Conservation (phyloP, 495 filamentous ascomycete genomes). For the Halenospora varia region DNA sequence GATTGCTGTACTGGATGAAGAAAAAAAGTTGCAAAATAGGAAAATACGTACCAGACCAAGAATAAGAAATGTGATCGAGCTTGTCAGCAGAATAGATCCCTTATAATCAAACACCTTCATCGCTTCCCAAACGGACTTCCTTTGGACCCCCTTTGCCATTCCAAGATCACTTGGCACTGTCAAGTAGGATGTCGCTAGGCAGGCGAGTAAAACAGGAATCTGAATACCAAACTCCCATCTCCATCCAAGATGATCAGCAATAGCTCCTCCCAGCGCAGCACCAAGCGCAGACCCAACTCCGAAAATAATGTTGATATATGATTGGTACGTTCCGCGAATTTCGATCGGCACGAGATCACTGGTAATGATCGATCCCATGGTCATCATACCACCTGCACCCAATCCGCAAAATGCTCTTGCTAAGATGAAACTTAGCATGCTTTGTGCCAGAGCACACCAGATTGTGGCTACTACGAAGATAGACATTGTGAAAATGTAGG, state of each 20-base stretch:
- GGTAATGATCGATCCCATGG: conserved; percentile 68
- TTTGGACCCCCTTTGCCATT: conserved; percentile 41
- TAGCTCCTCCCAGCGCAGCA: conserved; percentile 66
- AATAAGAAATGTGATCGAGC: conserved; percentile 62
- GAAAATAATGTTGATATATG: conserved; percentile 67
- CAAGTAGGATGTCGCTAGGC: conserved; percentile 49
- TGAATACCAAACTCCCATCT: conserved; percentile 62
- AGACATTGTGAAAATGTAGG: conserved; percentile 59
- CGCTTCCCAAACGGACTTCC: conserved; percentile 48
- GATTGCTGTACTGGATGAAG: no score
- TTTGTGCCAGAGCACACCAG: conserved; percentile 70
- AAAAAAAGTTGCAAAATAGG: no score
- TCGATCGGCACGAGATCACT: conserved; percentile 75
- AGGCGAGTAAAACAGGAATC: conserved; percentile 58
- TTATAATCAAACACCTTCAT: conserved; percentile 64
- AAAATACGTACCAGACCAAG: conserved; percentile 54
- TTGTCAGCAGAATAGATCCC: conserved; percentile 62
- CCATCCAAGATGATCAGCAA: conserved; percentile 74
- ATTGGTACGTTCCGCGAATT: conserved; percentile 67
- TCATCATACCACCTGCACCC: conserved; percentile 69
- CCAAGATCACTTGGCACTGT: conserved; percentile 61
- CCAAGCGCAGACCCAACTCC: conserved; percentile 60
- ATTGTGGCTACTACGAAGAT: conserved; percentile 63
- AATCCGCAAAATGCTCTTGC: conserved; percentile 71
- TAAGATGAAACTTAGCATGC: conserved; percentile 67